Percentiles rank a stretch among this genome's conserved stretches.
Conservation (phyloP, 768 basidiomycete species). For the Tulasnella sp. region DNA sequence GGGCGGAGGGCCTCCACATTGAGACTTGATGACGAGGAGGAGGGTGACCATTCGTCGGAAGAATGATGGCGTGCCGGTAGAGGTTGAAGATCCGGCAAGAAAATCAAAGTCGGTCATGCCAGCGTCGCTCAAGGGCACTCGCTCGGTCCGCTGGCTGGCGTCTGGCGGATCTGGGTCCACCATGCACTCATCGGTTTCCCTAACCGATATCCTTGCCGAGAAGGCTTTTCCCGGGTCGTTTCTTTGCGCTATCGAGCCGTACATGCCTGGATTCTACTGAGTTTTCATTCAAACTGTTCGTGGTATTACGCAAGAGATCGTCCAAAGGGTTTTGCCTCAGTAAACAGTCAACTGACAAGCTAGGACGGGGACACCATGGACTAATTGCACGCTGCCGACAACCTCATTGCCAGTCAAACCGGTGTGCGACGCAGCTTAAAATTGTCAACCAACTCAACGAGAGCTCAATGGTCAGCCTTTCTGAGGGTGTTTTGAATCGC, state of each 20-base stretch:
- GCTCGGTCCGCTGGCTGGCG: background rate
- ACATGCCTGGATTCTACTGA: slow-evolving; percentile 42
- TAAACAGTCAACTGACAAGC: slow-evolving; percentile 48
- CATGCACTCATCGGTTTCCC: background rate
- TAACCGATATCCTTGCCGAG: background rate
- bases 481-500: too few relatives aligned
- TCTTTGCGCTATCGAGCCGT: background rate
- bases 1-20: slow-evolving; percentile 62
- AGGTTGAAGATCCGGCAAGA: background rate
- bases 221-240: background rate
- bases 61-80: background rate
- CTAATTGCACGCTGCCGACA: slow-evolving; percentile 41
- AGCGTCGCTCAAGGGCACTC: too few relatives aligned
- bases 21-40: slow-evolving; percentile 58
- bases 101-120: background rate
- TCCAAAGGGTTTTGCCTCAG: slow-evolving; percentile 48
- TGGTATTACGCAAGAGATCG: slow-evolving; percentile 50
- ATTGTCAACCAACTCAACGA: too few relatives aligned
- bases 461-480: too few relatives aligned
- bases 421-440: too few relatives aligned
- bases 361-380: background rate
- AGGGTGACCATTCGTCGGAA: slow-evolving; percentile 56
- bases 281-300: slow-evolving; percentile 53
- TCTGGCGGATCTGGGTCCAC: background rate
- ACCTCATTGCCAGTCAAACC: slow-evolving; percentile 56